Conservation (phyloP, 139 green algal genomes). For the Desmodesmus armatus region DNA sequence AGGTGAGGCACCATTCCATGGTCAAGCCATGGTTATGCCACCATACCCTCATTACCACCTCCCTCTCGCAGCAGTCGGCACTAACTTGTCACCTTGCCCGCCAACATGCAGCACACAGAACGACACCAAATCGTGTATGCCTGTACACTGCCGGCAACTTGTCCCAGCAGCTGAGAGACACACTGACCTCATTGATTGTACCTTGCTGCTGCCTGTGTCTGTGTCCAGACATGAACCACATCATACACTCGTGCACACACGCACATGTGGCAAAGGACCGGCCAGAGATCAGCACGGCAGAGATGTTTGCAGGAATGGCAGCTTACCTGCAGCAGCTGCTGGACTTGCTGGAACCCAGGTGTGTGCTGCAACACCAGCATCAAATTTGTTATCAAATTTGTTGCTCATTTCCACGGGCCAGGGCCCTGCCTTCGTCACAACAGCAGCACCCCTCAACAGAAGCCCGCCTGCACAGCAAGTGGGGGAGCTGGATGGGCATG, state of each 20-base stretch:
- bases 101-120: no score
- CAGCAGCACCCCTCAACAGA: no score
- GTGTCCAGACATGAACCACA: constrained; percentile 85
- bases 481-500: no score
- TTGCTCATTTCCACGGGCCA: no score
- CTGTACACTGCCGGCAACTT: no score
- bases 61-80: not conserved
- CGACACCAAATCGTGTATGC: no score
- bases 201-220: not conserved
- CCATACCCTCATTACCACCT: not conserved
- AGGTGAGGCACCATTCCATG: no score
- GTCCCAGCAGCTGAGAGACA: no score
- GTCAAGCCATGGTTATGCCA: not conserved
- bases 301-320: constrained; percentile 79
- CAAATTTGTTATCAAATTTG: no score
- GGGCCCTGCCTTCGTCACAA: no score
- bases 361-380: no score
- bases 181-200: not conserved
- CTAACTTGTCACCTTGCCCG: not conserved
- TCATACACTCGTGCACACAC: constrained; percentile 92
- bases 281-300: constrained; percentile 54
- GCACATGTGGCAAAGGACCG: constrained; percentile 57
- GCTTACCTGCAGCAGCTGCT: constrained; percentile 87
- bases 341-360: constrained; percentile 67
- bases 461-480: no score